Evolutionary conservation across 192 early-diverging fungal genomes (phyloP).

Genomic region (Chytriomyces confervae): DNA sequence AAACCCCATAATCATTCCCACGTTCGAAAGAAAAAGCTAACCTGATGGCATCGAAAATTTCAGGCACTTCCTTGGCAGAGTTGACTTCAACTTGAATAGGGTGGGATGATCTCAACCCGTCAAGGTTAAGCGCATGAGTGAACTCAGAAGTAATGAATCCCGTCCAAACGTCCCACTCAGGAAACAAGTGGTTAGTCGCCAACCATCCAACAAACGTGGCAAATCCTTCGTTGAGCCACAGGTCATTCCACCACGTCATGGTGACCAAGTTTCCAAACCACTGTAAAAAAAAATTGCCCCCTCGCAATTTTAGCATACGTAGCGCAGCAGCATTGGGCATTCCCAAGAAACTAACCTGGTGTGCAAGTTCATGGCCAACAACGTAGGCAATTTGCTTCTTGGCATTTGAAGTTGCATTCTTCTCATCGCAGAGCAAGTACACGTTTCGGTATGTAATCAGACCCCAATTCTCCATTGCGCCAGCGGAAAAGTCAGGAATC

Average conservation of each 20-base stretch:
- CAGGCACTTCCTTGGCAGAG: conserved; percentile 83
- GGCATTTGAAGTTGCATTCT: conserved; percentile 70
- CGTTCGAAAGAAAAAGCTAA: background rate
- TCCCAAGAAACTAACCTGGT: conserved; percentile 78
- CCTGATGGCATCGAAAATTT: conserved; percentile 94
- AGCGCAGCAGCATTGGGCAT: conserved; percentile 49
- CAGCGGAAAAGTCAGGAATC: conserved; percentile 90
- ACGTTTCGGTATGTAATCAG: conserved; percentile 89
- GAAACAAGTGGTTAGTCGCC: conserved; percentile 72
- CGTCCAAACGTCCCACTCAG: conserved; percentile 95
- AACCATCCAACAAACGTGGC: conserved; percentile 94
- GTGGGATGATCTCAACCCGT: conserved; percentile 85
- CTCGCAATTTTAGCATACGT: too few species aligned
- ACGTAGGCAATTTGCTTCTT: conserved; percentile 87
- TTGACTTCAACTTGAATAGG: conserved; percentile 90
- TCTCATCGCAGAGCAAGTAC: conserved; percentile 83
- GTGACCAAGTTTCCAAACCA: conserved; percentile 88
- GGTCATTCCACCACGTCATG: conserved; percentile 93
- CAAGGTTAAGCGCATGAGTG: conserved; percentile 76
- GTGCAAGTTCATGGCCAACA: conserved; percentile 88
- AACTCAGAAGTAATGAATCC: conserved; percentile 83
- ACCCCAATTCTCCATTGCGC: conserved; percentile 74
- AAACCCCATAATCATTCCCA: too few species aligned
- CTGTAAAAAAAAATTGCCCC: background rate
- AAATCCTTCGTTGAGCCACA: conserved; percentile 73